These are phyloP conservation scores for Scheffersomyces quercinus DNA, from an alignment of 1,139 yeast species.

Conservation along the genomic window DNA sequence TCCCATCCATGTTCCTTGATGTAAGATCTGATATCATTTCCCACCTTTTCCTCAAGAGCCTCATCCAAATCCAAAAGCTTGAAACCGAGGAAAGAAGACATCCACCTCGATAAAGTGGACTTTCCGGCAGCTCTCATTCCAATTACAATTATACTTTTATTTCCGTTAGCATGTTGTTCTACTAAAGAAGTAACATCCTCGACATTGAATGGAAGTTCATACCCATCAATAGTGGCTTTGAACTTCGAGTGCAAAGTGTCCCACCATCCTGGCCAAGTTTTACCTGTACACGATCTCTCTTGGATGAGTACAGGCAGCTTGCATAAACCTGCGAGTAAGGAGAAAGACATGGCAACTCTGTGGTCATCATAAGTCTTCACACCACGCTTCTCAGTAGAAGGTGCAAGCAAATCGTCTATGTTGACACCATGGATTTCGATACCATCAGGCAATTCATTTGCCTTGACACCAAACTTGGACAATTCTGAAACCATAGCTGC, in stretches of 20 bases:
- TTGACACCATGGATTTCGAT: slow-evolving; percentile 76
- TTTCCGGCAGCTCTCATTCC: slow-evolving; percentile 99
- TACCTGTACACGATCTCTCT: slow-evolving; percentile 91
- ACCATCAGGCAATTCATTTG: slow-evolving; percentile 89
- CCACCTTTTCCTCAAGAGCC: slow-evolving; percentile 57
- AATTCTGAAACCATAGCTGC: slow-evolving; percentile 90
- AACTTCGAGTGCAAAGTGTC: slow-evolving; percentile 76
- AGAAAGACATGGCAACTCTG: slow-evolving; percentile 97
- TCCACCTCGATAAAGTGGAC: slow-evolving; percentile 80
- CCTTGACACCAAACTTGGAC: slow-evolving; percentile 84
- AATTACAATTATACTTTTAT: slow-evolving; percentile 72
- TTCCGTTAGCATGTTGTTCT: slow-evolving; percentile 28
- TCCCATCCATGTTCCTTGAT: slow-evolving; percentile 83
- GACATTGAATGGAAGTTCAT: slow-evolving; percentile 36
- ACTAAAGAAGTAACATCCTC: slow-evolving; percentile 13
- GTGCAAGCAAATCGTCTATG: slow-evolving; percentile 48
- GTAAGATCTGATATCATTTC: slow-evolving; percentile 62
- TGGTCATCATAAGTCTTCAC: slow-evolving; percentile 89
- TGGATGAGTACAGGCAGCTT: slow-evolving; percentile 65
- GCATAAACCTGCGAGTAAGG: slow-evolving; percentile 69
- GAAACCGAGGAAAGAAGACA: slow-evolving; percentile 71
- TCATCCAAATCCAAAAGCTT: slow-evolving; percentile 77
- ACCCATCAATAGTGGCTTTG: slow-evolving; percentile 68
- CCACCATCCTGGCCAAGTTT: slow-evolving; percentile 99
- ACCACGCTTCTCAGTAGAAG: slow-evolving; percentile 51